Evolutionary conservation across 2,329 filamentous ascomycete genomes (phyloP), one percentile per base, ranked within the genome.

Genomic region (Penicillium frequentans): DNA sequence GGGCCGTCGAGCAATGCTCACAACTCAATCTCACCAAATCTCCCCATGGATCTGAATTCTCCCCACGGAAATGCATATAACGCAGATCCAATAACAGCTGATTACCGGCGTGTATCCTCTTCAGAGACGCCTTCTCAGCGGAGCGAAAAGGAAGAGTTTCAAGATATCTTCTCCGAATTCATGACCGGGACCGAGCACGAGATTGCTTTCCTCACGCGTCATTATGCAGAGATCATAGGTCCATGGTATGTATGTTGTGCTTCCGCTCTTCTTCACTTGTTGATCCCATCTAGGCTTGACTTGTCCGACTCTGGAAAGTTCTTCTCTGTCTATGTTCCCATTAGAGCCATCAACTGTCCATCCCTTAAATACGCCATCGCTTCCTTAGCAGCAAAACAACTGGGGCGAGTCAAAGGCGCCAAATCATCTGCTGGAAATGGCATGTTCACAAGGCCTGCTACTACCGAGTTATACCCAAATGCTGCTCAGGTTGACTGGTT

Each of bases 401-500:
- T 77, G 19, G 70, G 62, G 3, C 63, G 67, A 42, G 65, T 73
- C 39, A 73, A 73, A 52, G 72, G 71, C 0, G 59, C 56, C 24
- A 73, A 61, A 26, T 57, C 60, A 21, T 47, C 59, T 7, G 52
- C 49, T 3, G 56, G 54, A 7, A 63, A 63, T 13, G 68, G 65
- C 2, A 64, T 72, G 54, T 68, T 66, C 23, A 69, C 69, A 1
- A 69, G 65, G 14, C 80, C 81, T 54, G 78, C 82, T 13, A 75
- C 75, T 3, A 83, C 82, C 73, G 82, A 86, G 64, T 66, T 77
- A 2, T 82, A 81, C 60, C 79, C 81, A 16, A 79, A 81, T 49
- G 68, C 75, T 0, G 66, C 69, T 23, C 68, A 76, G 23, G 75
- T 83, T 5, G 82, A 86, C 63, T 86, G 84, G 84, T 81, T 79